Conservation (phyloP, 2,329 filamentous ascomycete genomes). For the Pseudogymnoascus sp. region DNA sequence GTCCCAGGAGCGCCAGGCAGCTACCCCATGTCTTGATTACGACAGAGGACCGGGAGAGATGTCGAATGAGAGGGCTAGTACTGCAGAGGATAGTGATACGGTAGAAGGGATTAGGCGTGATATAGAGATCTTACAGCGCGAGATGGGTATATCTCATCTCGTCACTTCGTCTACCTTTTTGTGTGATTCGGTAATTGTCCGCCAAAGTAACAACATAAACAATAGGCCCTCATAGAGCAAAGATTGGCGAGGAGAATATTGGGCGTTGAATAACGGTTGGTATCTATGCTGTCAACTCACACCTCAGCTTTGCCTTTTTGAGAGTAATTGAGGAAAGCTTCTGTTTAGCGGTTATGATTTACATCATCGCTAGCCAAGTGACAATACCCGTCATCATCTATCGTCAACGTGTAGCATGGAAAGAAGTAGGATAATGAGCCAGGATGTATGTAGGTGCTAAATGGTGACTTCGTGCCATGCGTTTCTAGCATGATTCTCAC, state of each 20-base stretch:
- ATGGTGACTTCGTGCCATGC: background rate
- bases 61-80: too few relatives aligned
- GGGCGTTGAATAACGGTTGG: background rate
- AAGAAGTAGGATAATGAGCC: background rate
- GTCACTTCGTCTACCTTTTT: background rate
- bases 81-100: too few relatives aligned
- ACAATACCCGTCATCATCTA: background rate
- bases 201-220: background rate
- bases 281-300: background rate
- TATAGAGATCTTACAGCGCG: background rate
- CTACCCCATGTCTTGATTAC: background rate
- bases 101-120: background rate
- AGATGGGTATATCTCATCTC: background rate
- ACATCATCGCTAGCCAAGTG: too few relatives aligned
- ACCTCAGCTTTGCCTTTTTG: background rate
- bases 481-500: background rate
- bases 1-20: background rate
- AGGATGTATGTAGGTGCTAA: background rate
- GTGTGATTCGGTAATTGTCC: background rate
- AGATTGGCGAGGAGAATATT: background rate
- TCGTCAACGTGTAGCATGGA: background rate
- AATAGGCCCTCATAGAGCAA: background rate
- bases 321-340: background rate
- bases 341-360: background rate
- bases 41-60: background rate